Evolutionary conservation across 257 asterid genomes (phyloP).

Genomic region (Penstemon eatonii): DNA sequence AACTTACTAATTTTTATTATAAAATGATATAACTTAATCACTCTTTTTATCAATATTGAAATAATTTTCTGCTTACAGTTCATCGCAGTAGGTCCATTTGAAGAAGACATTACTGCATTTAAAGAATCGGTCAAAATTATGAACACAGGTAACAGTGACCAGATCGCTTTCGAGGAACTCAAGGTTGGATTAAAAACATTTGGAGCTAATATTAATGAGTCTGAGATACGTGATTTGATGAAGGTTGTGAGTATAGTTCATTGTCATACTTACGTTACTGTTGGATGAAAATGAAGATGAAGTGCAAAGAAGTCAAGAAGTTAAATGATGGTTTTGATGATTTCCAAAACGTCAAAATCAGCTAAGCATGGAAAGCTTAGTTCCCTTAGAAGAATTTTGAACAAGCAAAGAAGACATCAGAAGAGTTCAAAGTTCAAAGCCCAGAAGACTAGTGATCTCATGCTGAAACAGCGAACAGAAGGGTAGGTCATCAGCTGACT

Average conservation of each 20-base stretch:
- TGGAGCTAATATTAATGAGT: conserved; percentile 47
- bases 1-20: neutral
- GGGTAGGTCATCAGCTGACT: no score
- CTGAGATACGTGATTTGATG: conserved; percentile 45
- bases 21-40: no score
- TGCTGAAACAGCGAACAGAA: no score
- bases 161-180: conserved; percentile 54
- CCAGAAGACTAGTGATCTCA: no score
- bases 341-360: no score
- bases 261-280: neutral
- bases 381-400: no score
- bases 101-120: conserved; percentile 55
- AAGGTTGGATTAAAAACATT: conserved; percentile 42
- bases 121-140: conserved; percentile 49
- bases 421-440: no score
- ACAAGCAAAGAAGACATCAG: no score
- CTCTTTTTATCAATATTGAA: neutral
- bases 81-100: conserved; percentile 48
- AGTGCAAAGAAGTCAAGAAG: no score
- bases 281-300: no score
- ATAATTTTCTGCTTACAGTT: conserved; percentile 27
- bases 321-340: no score
- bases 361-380: no score
- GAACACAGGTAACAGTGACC: conserved; percentile 49
- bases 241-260: conserved; percentile 39